Evolutionary conservation across 1,139 yeast genomes (phyloP), one percentile per base, ranked within the genome.

Genomic region (Geotrichum fermentans): DNA sequence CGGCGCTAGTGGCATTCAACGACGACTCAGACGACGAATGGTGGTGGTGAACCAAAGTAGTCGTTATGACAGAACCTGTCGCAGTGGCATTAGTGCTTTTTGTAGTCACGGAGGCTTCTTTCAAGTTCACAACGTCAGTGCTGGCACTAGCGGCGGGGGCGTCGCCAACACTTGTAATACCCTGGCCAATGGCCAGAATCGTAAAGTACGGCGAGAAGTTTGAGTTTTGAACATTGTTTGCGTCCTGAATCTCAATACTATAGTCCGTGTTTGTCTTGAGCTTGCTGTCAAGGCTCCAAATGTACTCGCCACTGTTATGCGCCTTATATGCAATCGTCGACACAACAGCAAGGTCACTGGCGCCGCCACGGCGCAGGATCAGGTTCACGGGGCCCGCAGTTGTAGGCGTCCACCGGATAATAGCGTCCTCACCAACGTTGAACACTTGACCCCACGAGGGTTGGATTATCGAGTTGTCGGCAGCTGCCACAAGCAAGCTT

Each of bases 121-220:
- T n/a, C n/a, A n/a, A n/a, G n/a, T n/a, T n/a, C n/a, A n/a, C n/a
- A n/a, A n/a, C n/a, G n/a, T n/a, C n/a, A n/a, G n/a, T n/a, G n/a
- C n/a, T n/a, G 32, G 28, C 10, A 24, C 41, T 24, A 30, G 52
- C 42, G 34, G 51, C 48, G 26, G 56, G 39, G 30, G 52, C 47
- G 20, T 56, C 45, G 20, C 52, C 26, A 20, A 51, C 43, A 18
- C 49, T 33, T 43, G 61, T 65, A 41, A 52, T 47, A 21, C 58
- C 59, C 40, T 55, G 56, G 26, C 61, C 58, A 33, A 47, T 50
- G 14, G 59, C 60, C 49, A 63, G 52, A 36, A 65, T 56, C 33
- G 63, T 58, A 51, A 66, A 66, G 56, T 61, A 61, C 13, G 67
- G 65, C 42, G 64, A 57, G 57, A 54, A 66, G 58, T 64, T 65